Base-by-base conservation (phyloP, 805 yeast genomes). In the Metschnikowia gelsemii region DNA sequence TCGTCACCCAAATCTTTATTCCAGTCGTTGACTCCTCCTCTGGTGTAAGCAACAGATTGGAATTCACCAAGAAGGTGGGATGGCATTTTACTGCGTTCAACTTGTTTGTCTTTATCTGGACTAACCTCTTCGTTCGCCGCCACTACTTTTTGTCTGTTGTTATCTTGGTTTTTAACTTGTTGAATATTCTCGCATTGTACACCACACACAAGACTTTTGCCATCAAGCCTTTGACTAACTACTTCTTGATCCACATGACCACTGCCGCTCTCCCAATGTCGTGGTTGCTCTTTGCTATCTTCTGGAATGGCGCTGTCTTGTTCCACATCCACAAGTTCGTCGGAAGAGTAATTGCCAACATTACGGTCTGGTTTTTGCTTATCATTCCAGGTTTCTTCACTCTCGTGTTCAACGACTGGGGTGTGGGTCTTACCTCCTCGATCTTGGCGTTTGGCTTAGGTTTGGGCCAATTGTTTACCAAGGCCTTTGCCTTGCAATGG, bases 271-370 rank as follows among this genome's bases (percentile, higher is more conserved):
- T 85, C 53, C 95, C 96, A 11, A 61, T 84, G 41, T 71, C 84
- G 23, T 87, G 95, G 95, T 63, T 82, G 26, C 58, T 84, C 44
- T 84, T 80, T 56, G 82, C 80, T 18, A 58, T 87, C 27, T 84
- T 86, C 69, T 87, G 95, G 95, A 84, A 84, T 57, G 95, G 95
- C 33, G 89, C 95, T 2, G 83, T 82, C 21, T 59, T 83, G 58
- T 76, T 82, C 65, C 84, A 82, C 46, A 76, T 84, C 41, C 74
- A 76, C 52, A 58, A 64, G 45, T 60, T 83, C n/a, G 63, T 76
- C 16, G 80, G 87, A 12, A 73, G 95, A 45, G 63, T 87, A 37
- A 46, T 86, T 17, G 87, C 91, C 38, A 86, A 87, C 60, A 59
- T 86, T 24, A 70, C 84, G 49, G 77, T 87, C 55, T 87, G 95